Evolutionary conservation across 1,284 basidiomycete genomes (phyloP), one percentile per base, ranked within the genome.

Genomic region (Gymnopus androsaceus): DNA sequence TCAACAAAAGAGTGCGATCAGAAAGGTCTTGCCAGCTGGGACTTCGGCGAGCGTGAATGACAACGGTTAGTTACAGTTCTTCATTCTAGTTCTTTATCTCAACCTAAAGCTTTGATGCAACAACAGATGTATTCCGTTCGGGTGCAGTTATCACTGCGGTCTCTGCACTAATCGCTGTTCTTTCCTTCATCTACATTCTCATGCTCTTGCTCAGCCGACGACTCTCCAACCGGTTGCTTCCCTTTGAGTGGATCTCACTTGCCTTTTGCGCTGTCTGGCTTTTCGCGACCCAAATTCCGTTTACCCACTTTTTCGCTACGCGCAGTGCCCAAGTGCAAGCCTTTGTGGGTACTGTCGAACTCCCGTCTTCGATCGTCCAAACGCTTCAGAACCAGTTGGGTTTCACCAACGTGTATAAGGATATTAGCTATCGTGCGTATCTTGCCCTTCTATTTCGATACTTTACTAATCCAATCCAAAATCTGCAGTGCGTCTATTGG

Each of bases 211-310:
- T 28, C 11, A 45, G 42, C 25, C 44, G 28, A 25, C 51, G 50
- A 33, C 55, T 73, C 17, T 66, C 69, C 41, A 53, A 59, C 7
- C 63, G 63, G 6, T 67, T 70, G 1, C 65, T 75, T 33, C 69
- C 66, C 23, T 49, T 73, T 33, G 75, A 80, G 66, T 69, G 72
- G 3, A 60, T 62, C 48, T 36, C 74, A 21, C 72, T 85, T 46
- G 64, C 72, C 19, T 76, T 85, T 65, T 74, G 74, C 57, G 69
- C 74, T 23, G 31, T 75, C 4, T 82, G 80, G 76, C 68, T 86
- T 41, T 75, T 87, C 62, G 83, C 79, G 4, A 68, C 75, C 19
- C 70, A 81, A 51, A 72, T 85, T 19, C 75, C 83, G 1, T 83
- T 77, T 67, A 80, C 80, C 40, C 64, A 74, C 63, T 80, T 79